Evolutionary conservation across 805 yeast species (phyloP).

Genomic region (Dipodascopsis uninucleata): DNA sequence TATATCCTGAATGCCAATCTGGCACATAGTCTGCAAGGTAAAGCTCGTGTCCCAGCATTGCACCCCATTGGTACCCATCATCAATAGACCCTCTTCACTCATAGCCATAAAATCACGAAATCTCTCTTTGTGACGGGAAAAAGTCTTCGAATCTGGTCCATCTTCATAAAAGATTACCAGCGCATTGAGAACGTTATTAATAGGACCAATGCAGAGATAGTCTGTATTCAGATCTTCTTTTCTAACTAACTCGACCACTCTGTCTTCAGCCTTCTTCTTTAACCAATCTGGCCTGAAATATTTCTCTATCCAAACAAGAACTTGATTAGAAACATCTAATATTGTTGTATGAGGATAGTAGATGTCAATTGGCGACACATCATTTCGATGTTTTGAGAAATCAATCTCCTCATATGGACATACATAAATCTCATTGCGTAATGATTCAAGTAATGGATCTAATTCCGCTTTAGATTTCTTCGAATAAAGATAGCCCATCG

Average conservation of each 20-base stretch:
- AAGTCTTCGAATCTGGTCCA: conserved; percentile 63
- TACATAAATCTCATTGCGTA: conserved; percentile 78
- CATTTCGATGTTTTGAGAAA: conserved; percentile 69
- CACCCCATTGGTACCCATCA: conserved; percentile 96
- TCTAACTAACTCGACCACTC: conserved; percentile 59
- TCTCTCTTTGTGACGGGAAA: conserved; percentile 52
- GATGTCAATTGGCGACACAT: conserved; percentile 85
- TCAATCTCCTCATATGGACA: conserved; percentile 62
- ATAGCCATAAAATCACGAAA: conserved; percentile 75
- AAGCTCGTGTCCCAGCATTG: conserved; percentile 98
- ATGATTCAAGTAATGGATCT: conserved; percentile 57
- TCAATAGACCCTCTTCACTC: conserved; percentile 87
- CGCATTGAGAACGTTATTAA: conserved; percentile 78
- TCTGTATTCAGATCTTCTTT: conserved; percentile 79
- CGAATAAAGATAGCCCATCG: conserved; percentile 76
- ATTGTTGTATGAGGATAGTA: conserved; percentile 85
- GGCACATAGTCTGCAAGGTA: conserved; percentile 74
- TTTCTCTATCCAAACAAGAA: conserved; percentile 62
- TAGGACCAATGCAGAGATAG: conserved; percentile 86
- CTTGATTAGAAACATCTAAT: conserved; percentile 58
- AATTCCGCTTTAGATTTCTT: conserved; percentile 50
- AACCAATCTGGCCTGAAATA: conserved; percentile 76
- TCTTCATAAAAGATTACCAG: conserved; percentile 67
- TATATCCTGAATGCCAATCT: conserved; percentile 70
- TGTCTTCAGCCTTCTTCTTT: conserved; percentile 47